Evolutionary conservation across 2,329 filamentous ascomycete genomes (phyloP), one percentile per base, ranked within the genome.

Genomic region (Periconia digitata): DNA sequence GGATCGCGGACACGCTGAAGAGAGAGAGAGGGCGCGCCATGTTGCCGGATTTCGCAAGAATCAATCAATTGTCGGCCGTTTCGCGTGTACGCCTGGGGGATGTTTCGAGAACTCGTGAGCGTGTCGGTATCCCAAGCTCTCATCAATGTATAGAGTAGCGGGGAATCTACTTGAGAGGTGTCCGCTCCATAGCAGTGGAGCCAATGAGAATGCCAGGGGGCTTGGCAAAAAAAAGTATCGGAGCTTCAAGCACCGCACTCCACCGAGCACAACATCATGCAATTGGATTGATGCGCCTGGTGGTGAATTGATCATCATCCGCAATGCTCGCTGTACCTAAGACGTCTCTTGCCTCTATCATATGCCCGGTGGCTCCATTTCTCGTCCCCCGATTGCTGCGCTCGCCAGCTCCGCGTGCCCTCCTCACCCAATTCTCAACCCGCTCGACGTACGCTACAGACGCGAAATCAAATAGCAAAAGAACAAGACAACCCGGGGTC

Each of bases 21-120:
- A 81, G 76, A 41, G 77, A 78, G 61, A 81, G 76, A 44, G 79
- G 78, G 51, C 75, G 75, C 46, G 78, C 71, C 78, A 80, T 80
- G 42, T 60, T 62, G 45, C 29, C 4, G 21, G 27, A 27, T 39
- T 7, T 15, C 18, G 38, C 13, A 27, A n/a, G 13, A 50, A 42
- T 34, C 27, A 32, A 32, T 32, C 10, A 12, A 32, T 32, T 49
- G 48, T 17, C 24, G 44, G 53, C 50, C 22, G 45, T 38, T 44
- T 49, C 22, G 51, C 50, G 55, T 48, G 54, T 51, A 40, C 49
- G n/a, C 57, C 47, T 43, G 36, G 32, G 36, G 22, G 49, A 15
- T 15, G 27, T 32, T 13, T 32, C n/a, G 4, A 32, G 27, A 13
- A 32, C n/a, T 32, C 27, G 27, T 32, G 27, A 32, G 12, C 27